Evolutionary conservation across 352 stramenopile species (phyloP), one percentile per base, ranked within the genome.

Genomic region (Pythium volutum): DNA sequence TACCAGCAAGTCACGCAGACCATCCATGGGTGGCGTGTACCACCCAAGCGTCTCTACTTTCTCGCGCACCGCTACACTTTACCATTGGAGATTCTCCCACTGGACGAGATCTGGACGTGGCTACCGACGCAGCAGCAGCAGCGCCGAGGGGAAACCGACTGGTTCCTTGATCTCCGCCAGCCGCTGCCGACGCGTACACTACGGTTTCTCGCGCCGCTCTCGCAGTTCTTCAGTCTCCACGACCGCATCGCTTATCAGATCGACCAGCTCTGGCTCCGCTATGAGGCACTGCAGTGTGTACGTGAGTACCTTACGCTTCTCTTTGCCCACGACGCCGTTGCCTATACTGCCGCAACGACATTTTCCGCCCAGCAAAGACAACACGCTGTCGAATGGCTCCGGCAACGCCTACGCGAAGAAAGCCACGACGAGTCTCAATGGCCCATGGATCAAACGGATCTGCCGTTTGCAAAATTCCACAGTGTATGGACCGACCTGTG

Each of bases 401-500:
- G 25, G 8, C 49, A 36, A 36, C 31, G 10, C 31, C 2, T 36
- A 36, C 31, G 3, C 8, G 31, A 62, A 34, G 58, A 62, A 27
- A 59, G 69, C 42, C 26, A 61, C 26, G 51, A 64, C 2, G 70
- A 83, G 3, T 56, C 55, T 29, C 23, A 46, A 4, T 34, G 12
- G 41, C n/a, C 16, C 3, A 12, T 7, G 14, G 36, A 2, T 1
- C 36, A 7, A 43, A 46, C 5, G 1, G 12, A 48, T 41, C 18
- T 27, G 42, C 39, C 64, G 14, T 87, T 84, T 39, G 77, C 63
- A 10, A 59, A 46, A 0, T 88, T 88, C 34, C 74, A 88, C 41
- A 84, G 62, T 14, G 36, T 75, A 14, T 76, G 67, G 70, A 79
- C 70, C 11, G 72, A 79, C 38, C 50, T 88, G 20, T 88, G 78